Percentiles rank a stretch among this genome's conserved stretches.
phyloP scores from a whole-genome alignment of 208 protist species.

The Wallacemonas collosoma region DNA sequence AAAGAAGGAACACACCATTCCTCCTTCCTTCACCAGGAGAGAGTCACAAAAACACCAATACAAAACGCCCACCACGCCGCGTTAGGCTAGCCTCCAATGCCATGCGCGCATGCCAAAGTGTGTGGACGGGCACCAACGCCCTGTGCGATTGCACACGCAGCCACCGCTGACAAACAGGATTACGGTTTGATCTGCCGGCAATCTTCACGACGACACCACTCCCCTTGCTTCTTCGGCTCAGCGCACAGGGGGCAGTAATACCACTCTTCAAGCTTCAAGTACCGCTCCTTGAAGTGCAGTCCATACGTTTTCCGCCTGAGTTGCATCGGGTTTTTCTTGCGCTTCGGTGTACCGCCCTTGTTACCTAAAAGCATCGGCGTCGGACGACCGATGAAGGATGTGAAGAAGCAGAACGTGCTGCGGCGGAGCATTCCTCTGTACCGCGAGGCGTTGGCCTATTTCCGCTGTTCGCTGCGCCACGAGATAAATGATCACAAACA shows the following conservation, averaged over 20 bases:
- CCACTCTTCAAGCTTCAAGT: constrained; percentile 88
- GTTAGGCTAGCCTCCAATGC: too few species aligned
- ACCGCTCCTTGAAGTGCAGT: constrained; percentile 91
- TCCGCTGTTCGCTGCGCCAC: background rate
- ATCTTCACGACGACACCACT: constrained; percentile 90
- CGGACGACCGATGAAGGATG: constrained; percentile 46
- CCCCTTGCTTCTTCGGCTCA: constrained; percentile 89
- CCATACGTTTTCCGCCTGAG: constrained; percentile 84
- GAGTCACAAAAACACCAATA: too few species aligned
- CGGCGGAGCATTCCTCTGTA: constrained; percentile 34
- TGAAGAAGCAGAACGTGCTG: constrained; percentile 28
- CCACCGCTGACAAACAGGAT: background rate
- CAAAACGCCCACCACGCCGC: too few species aligned
- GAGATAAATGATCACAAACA: background rate
- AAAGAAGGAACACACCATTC: too few species aligned
- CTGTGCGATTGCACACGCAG: too few species aligned
- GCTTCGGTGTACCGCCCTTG: constrained; percentile 91
- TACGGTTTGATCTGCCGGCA: constrained; percentile 92
- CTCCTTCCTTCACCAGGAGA: too few species aligned
- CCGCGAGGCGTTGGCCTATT: too few species aligned
- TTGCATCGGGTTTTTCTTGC: constrained; percentile 91
- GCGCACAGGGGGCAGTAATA: constrained; percentile 93
- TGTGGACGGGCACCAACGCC: too few species aligned
- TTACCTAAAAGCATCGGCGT: constrained; percentile 75
- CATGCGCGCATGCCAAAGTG: too few species aligned